Evolutionary conservation across 176 grass and related monocot genomes (phyloP).

Genomic region (Echinochloa phyllopogon): DNA sequence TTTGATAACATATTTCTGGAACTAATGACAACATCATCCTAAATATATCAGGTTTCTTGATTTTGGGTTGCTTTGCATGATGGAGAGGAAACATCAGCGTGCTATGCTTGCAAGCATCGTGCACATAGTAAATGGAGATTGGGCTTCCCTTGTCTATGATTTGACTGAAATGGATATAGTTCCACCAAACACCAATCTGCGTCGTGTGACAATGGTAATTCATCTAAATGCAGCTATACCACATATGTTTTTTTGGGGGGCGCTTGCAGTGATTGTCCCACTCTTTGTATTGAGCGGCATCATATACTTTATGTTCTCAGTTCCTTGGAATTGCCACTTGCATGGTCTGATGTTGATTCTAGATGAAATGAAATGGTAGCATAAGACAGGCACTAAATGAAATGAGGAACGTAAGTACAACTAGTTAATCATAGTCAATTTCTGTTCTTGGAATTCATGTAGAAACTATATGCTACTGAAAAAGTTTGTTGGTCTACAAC

Average conservation of each 20-base stretch:
- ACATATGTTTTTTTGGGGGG: neutral
- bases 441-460: conserved; percentile 21
- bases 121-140: conserved; percentile 94
- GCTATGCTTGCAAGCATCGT: conserved; percentile 93
- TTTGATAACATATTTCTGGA: conserved; percentile 9
- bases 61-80: conserved; percentile 94
- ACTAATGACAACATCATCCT: conserved; percentile 32
- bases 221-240: conserved; percentile 9
- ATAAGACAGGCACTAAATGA: neutral
- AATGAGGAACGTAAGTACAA: neutral
- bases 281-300: conserved; percentile 1
- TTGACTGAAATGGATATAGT: conserved; percentile 86
- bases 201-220: conserved; percentile 86
- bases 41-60: conserved; percentile 82
- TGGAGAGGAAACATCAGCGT: conserved; percentile 93
- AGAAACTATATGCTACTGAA: neutral
- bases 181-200: conserved; percentile 81
- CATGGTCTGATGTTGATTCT: conserved; percentile 7
- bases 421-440: neutral
- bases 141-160: conserved; percentile 89
- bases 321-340: neutral
- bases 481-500: neutral
- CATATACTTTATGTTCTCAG: conserved; percentile 22
- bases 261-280: neutral
- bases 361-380: conserved; percentile 18